Conservation (phyloP, 495 filamentous ascomycete species). For the Neohortaea acidophila region DNA sequence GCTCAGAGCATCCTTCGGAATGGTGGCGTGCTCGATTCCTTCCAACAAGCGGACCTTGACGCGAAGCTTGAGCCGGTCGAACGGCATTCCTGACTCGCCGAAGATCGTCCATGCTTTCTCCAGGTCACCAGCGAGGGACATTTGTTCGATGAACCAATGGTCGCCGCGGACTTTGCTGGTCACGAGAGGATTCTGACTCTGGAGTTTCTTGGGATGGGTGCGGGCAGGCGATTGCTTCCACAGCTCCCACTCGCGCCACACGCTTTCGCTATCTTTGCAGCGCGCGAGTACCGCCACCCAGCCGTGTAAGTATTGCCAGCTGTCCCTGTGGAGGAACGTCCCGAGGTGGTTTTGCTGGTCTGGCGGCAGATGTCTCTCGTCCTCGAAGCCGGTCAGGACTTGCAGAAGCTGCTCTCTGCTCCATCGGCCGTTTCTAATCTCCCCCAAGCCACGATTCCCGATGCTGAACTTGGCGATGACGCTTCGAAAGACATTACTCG, state of each 20-base stretch:
- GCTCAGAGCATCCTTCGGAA: conserved; percentile 9
- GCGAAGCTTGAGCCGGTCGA: background rate
- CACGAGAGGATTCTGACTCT: background rate
- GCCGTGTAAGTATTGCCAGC: conserved; percentile 19
- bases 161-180: conserved; percentile 16
- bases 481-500: conserved; percentile 14
- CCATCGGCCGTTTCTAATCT: conserved; percentile 22
- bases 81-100: conserved; percentile 6
- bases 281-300: conserved; percentile 21
- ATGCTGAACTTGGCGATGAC: conserved; percentile 21
- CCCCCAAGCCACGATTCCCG: conserved; percentile 16
- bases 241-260: conserved; percentile 18
- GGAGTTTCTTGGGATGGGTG: conserved; percentile 2
- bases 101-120: conserved; percentile 15
- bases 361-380: conserved; percentile 6
- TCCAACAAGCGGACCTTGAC: conserved; percentile 12
- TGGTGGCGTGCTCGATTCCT: conserved; percentile 7
- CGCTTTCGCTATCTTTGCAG: conserved; percentile 8
- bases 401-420: conserved; percentile 13
- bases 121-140: conserved; percentile 13
- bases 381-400: conserved; percentile 18
- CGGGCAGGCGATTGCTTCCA: conserved; percentile 11
- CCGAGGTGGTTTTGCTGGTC: conserved; percentile 17
- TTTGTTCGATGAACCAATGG: conserved; percentile 21
- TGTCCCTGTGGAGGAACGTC: conserved; percentile 11